Base-by-base conservation (phyloP, 345 rosid species). In the Turritis glabra region DNA sequence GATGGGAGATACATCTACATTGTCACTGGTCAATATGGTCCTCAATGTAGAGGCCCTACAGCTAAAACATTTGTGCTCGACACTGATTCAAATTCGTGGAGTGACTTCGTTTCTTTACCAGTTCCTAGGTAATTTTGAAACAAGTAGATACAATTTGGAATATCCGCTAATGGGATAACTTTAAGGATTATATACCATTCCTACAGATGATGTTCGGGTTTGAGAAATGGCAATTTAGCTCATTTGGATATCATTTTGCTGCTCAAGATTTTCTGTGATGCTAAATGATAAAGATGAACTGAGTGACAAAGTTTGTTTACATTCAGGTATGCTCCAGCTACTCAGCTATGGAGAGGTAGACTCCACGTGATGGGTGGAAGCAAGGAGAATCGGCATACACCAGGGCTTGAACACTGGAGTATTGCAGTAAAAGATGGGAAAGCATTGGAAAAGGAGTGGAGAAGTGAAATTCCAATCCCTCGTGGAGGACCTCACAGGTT, bases 321-420 rank as follows among this genome's bases (percentile, higher is more conserved):
- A 54, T 69, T 81, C 83, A 92, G 97, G 82, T 95, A 95, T 84
- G 99, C 99, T 30, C 99, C 99, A 18, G 97, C 97, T 72, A 95
- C 97, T 77, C 92, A 87, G 78, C 89, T 92, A 27, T 95, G 97
- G 99, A 90, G 88, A 84, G 98, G 98, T 38, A 87, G 98, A 80
- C 96, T 94, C 73, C 98, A 94, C 71, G 98, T 94, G 79, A 94
- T 94, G 98, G 97, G 96, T 79, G 98, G 98, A 53, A 94, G 97
- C 84, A 86, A 86, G 82, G 97, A 91, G 85, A 89, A 92, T 67
- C 78, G 99, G 37, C 83, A 89, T 81, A 92, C 96, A 54, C 97
- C 97, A 35, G 96, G 82, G 19, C 35, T 91, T 72, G 96, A 90
- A 65, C 96, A 94, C 67, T 94, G 96, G 95, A 94, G 96, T 67